phyloP scores from a whole-genome alignment of 2,329 filamentous ascomycete species.

The Penicillium sp. region DNA sequence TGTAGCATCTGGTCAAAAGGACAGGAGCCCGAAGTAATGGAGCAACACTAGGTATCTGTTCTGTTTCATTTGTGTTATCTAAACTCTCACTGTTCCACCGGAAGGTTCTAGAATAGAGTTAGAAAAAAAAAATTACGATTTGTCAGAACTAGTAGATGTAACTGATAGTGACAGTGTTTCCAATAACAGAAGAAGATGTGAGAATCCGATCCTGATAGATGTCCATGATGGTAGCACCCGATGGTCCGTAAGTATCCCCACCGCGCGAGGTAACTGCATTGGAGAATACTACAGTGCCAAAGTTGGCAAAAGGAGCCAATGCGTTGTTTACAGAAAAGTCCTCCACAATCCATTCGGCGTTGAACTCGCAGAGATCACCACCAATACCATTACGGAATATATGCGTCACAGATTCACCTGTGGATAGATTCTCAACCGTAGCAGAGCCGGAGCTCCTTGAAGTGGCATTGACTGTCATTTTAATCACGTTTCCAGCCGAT shows the following conservation, averaged over 20 bases:
- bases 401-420: slow-evolving; percentile 52
- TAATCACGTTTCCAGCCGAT: slow-evolving; percentile 44
- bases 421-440: slow-evolving; percentile 51
- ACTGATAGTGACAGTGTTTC: slow-evolving; percentile 22
- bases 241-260: slow-evolving; percentile 32
- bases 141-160: slow-evolving; percentile 19
- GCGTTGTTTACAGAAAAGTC: slow-evolving; percentile 43
- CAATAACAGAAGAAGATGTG: slow-evolving; percentile 29
- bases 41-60: background rate
- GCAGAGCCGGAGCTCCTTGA: slow-evolving; percentile 45
- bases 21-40: background rate
- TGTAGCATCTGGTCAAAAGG: background rate
- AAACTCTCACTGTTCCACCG: background rate
- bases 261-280: slow-evolving; percentile 35
- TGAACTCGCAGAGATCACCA: slow-evolving; percentile 50
- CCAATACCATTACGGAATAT: slow-evolving; percentile 45
- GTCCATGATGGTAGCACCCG: slow-evolving; percentile 45
- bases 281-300: slow-evolving; percentile 50
- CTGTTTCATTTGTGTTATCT: background rate
- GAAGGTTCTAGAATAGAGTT: background rate
- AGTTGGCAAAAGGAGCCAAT: slow-evolving; percentile 48
- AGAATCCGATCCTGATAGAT: slow-evolving; percentile 44
- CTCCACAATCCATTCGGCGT: slow-evolving; percentile 64
- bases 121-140: background rate
- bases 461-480: slow-evolving; percentile 42